phyloP scores from a whole-genome alignment of 305 asterid genomes.

The Solanum aculeatissimum region DNA sequence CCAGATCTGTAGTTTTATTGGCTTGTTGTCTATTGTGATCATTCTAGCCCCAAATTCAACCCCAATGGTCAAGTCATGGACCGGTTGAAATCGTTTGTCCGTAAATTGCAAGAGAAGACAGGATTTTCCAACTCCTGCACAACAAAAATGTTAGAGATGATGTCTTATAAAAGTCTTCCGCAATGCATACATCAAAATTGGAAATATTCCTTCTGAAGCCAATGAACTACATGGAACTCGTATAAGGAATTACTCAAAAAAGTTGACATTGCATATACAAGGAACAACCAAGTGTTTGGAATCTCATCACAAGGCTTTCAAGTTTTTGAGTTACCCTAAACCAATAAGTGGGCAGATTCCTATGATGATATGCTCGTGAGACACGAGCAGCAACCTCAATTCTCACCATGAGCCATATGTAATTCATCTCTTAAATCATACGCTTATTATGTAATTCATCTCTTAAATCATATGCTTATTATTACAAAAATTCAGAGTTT shows the following conservation, averaged over 20 bases:
- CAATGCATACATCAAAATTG: neutral
- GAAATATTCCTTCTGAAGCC: neutral
- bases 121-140: constrained; percentile 83
- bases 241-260: neutral
- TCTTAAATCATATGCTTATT: neutral
- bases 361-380: neutral
- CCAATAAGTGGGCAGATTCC: neutral
- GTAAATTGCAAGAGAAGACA: constrained; percentile 79
- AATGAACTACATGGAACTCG: neutral
- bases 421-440: neutral
- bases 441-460: neutral
- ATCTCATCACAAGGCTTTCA: neutral
- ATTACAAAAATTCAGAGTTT: neutral
- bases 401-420: neutral
- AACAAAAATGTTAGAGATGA: neutral
- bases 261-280: neutral
- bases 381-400: neutral
- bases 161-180: neutral
- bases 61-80: constrained; percentile 70
- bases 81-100: constrained; percentile 77
- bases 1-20: constrained; percentile 74
- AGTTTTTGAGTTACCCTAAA: neutral
- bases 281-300: neutral
- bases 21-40: constrained; percentile 58
- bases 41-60: constrained; percentile 73